Evolutionary conservation across 768 basidiomycete genomes (phyloP).

Genomic region (Rhodotorula babjevae): DNA sequence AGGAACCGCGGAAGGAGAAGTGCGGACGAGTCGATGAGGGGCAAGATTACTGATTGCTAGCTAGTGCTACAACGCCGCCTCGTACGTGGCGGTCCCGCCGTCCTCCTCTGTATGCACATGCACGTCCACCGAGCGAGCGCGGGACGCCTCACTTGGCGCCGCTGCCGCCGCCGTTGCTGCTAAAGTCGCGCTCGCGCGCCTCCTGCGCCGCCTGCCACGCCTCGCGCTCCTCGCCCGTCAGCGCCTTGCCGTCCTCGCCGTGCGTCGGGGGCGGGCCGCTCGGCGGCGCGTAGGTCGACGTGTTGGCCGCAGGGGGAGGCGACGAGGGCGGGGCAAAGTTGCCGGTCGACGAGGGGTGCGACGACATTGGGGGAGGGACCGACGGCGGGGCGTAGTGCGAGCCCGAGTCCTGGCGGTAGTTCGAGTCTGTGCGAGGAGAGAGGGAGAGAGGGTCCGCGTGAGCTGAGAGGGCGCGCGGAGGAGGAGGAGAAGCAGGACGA

Average conservation of each 20-base stretch:
- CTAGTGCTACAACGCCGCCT: too few relatives aligned
- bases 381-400: conserved; percentile 21
- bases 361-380: neutral
- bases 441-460: neutral
- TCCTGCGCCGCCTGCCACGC: neutral
- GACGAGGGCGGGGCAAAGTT: conserved; percentile 20
- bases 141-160: too few relatives aligned
- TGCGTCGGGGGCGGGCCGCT: neutral
- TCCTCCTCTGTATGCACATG: too few relatives aligned
- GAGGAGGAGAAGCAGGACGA: neutral
- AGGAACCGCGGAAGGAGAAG: too few relatives aligned
- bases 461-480: too few relatives aligned
- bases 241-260: neutral
- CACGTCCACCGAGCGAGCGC: too few relatives aligned
- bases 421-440: conserved; percentile 3
- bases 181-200: neutral
- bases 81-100: too few relatives aligned
- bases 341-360: neutral
- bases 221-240: neutral
- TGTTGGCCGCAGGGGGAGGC: conserved; percentile 25
- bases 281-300: conserved; percentile 16
- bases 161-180: too few relatives aligned
- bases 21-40: too few relatives aligned
- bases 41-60: too few relatives aligned
- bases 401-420: conserved; percentile 18